A percentile compares a stretch with the other conserved stretches of the same genome.
phyloP scores from a whole-genome alignment of 441 rosid species.

The Gossypium gossypioides region DNA sequence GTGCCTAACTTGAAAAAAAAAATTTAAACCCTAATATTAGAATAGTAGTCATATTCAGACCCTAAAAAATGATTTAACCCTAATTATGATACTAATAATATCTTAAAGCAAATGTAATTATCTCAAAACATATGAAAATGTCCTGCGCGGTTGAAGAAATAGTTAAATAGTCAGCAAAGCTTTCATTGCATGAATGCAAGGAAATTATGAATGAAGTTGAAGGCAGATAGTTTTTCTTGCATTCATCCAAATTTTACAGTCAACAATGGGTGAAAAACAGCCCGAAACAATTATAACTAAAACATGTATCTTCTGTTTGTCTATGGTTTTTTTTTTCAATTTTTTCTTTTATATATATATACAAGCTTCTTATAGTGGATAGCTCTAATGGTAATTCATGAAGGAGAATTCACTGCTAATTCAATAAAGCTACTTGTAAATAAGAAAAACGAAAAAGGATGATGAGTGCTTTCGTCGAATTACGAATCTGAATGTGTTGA shows the following conservation, averaged over 20 bases:
- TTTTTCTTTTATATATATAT: slow-evolving; percentile 6
- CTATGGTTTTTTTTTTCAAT: not conserved
- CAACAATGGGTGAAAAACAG: not conserved
- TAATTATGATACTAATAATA: not conserved
- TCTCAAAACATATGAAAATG: not conserved
- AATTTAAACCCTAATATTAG: too few species aligned
- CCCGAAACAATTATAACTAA: slow-evolving; percentile 18
- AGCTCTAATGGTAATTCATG: not conserved
- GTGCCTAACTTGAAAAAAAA: too few species aligned
- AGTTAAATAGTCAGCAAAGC: not conserved
- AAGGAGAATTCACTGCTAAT: not conserved
- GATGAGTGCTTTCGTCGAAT: not conserved
- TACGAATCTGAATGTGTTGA: slow-evolving; percentile 27
- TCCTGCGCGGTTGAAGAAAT: too few species aligned
- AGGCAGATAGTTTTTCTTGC: not conserved
- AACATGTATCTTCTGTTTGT: slow-evolving; percentile 6
- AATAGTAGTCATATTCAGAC: too few species aligned
- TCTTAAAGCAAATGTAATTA: not conserved
- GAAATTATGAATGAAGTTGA: not conserved
- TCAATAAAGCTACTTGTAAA: slow-evolving; percentile 13
- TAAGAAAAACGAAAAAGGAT: not conserved
- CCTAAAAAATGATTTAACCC: too few species aligned
- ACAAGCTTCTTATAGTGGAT: slow-evolving; percentile 22
- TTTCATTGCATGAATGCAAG: not conserved
- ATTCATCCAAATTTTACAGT: slow-evolving; percentile 14